Evolutionary conservation across 202 grass and related monocot genomes (phyloP), one percentile per base, ranked within the genome.

Genomic region (Cymbopogon flexuosus): DNA sequence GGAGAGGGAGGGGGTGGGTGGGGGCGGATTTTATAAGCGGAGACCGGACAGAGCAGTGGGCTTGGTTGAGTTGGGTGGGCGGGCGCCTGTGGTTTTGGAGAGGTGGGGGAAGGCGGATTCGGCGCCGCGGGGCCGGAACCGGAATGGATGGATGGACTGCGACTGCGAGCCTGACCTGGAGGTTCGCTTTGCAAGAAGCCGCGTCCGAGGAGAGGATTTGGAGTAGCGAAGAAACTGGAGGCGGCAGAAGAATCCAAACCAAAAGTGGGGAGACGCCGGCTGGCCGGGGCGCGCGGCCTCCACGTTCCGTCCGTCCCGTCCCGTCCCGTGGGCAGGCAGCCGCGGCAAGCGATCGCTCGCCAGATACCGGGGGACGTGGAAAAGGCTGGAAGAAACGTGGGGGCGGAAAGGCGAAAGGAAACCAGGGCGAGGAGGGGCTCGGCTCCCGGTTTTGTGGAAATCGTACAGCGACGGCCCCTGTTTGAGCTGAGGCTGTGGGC

Each of bases 401-500:
- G 52, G 54, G 49, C 18, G 51, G 49, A n/a, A 52, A 54, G 51
- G 51, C n/a, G 51, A 1, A 0, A 3, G 0, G 7, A 5, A 8
- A 7, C 3, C 5, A 0, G 31, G 33, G 1, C 2, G 37, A 2
- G 11, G n/a, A 1, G 3, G 0, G 13, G 42, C 15, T 14, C 27
- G 41, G 68, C 76, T 85, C 84, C 84, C 77, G 84, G 84, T 85
- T 85, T 74, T 74, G 69, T 68, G 84, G 84, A 85, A 85, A 45
- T 73, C 59, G 68, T 66, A 67, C 76, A 74, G 76, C 76, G 69
- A 85, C 60, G 45, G 76, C 61, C 76, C 34, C 46, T 35, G 83
- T 79, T 85, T 85, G 45, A 35, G 67, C 57, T 41, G n/a, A 11
- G 69, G 11, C 56, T 68, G 37, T 80, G 68, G 75, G 75, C 58